A percentile compares a stretch with the other conserved stretches of the same genome.
Evolutionary conservation across 2,329 filamentous ascomycete species (phyloP).

Genomic region (Geosmithia morbida): DNA sequence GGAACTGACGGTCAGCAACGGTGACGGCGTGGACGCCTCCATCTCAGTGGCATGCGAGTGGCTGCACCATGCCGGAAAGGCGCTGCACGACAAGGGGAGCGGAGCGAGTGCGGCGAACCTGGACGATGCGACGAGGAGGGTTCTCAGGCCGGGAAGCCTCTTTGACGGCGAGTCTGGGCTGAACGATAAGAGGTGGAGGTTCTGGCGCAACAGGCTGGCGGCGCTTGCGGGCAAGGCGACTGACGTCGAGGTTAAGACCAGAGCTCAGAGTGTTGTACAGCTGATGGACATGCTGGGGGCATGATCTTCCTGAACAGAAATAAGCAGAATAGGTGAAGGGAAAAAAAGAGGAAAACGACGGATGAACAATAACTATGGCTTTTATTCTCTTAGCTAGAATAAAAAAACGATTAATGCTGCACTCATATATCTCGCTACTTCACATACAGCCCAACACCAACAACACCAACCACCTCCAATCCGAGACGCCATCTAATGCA

Average conservation of each 20-base stretch:
- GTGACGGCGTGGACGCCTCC: constrained; percentile 7
- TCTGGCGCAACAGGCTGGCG: constrained; percentile 14
- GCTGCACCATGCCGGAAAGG: constrained; percentile 13
- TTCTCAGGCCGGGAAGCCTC: constrained; percentile 8
- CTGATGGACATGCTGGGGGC: constrained; percentile 9
- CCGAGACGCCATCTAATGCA: neutral
- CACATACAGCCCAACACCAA: too few relatives aligned
- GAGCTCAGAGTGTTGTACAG: constrained; percentile 7
- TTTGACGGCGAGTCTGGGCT: constrained; percentile 9
- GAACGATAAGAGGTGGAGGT: constrained; percentile 12
- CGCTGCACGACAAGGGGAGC: constrained; percentile 7
- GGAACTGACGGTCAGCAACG: constrained; percentile 4
- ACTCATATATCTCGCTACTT: neutral
- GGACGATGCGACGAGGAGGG: constrained; percentile 7
- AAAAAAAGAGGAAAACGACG: neutral
- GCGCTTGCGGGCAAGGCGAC: constrained; percentile 7
- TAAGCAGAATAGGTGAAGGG: neutral
- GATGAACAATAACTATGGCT: too few relatives aligned
- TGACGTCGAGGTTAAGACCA: constrained; percentile 7
- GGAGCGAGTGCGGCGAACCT: constrained; percentile 4
- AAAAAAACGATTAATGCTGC: neutral
- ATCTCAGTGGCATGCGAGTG: constrained; percentile 10
- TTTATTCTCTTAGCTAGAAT: neutral
- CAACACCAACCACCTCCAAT: neutral
- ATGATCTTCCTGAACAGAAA: neutral